phyloP scores from a whole-genome alignment of 2,329 filamentous ascomycete genomes.

The Talaromyces funiculosus region DNA sequence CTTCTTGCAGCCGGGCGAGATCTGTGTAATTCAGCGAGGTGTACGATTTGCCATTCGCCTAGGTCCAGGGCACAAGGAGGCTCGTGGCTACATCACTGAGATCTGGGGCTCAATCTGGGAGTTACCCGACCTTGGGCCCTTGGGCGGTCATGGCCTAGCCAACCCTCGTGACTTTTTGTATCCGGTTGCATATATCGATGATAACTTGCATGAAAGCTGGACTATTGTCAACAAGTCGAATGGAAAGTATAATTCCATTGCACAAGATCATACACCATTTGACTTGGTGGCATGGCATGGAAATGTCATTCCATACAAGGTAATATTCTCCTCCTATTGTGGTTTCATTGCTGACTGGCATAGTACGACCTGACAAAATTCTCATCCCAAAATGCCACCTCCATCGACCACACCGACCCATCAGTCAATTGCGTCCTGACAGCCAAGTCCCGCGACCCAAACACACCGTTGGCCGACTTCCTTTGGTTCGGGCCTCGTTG shows the following conservation, averaged over 20 bases:
- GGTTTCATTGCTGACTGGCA: not conserved
- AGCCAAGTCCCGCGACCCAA: constrained; percentile 48
- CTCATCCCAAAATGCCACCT: constrained; percentile 52
- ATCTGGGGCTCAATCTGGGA: constrained; percentile 57
- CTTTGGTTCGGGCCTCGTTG: constrained; percentile 68
- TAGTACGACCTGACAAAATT: constrained; percentile 53
- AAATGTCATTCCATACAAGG: constrained; percentile 55
- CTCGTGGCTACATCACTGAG: constrained; percentile 59
- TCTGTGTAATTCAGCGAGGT: constrained; percentile 68
- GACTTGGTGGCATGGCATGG: constrained; percentile 65
- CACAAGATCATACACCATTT: constrained; percentile 59
- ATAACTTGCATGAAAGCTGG: constrained; percentile 49
- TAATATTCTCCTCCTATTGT: not conserved
- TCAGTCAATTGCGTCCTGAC: constrained; percentile 58
- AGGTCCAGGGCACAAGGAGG: constrained; percentile 47
- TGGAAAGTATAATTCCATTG: constrained; percentile 51
- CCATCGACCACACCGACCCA: constrained; percentile 61
- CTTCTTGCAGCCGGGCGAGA: constrained; percentile 71
- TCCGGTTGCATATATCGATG: constrained; percentile 53
- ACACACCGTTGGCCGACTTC: constrained; percentile 59
- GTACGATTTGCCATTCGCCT: constrained; percentile 57
- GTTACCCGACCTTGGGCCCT: constrained; percentile 58
- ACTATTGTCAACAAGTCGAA: constrained; percentile 54
- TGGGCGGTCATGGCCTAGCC: constrained; percentile 60
- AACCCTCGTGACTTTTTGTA: constrained; percentile 58